These are phyloP conservation scores for Endocalyx cinctus DNA, from an alignment of 2,329 filamentous ascomycete species.

Conservation along the genomic window DNA sequence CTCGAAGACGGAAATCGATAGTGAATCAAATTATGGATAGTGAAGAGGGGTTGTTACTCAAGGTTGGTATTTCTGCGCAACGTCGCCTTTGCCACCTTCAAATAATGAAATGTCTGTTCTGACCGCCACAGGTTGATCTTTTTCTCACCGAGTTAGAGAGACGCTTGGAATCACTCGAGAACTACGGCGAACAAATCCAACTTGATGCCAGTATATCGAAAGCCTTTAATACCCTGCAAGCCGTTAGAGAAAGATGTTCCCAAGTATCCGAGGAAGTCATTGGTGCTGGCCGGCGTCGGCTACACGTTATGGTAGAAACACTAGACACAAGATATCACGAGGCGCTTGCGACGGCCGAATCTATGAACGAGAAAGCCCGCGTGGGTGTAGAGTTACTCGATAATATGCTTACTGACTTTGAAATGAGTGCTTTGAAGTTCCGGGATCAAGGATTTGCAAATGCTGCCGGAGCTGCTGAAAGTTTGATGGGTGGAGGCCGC, in stretches of 20 bases:
- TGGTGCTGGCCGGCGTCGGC: conserved; percentile 76
- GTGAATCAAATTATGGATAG: conserved; percentile 57
- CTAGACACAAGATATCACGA: conserved; percentile 85
- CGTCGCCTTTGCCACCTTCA: no score
- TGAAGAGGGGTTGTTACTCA: conserved; percentile 57
- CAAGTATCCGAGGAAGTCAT: conserved; percentile 87
- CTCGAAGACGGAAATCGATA: conserved; percentile 51
- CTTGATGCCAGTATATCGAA: conserved; percentile 80
- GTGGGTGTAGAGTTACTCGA: conserved; percentile 86
- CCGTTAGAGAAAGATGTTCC: conserved; percentile 82
- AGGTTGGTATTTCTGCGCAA: no score
- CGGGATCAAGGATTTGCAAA: conserved; percentile 69
- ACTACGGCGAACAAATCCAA: conserved; percentile 70
- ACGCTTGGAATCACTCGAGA: conserved; percentile 82
- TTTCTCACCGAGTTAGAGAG: conserved; percentile 84
- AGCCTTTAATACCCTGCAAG: conserved; percentile 79
- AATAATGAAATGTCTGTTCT: background rate
- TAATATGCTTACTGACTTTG: conserved; percentile 77
- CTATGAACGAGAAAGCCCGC: conserved; percentile 85
- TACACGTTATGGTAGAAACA: conserved; percentile 88
- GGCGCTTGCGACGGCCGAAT: conserved; percentile 76
- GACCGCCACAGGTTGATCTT: conserved; percentile 58
- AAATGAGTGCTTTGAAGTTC: conserved; percentile 74
- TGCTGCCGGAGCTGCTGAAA: conserved; percentile 62
- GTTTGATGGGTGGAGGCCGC: conserved; percentile 71